Conservation (phyloP, 2,329 filamentous ascomycete species). For the Neoarthrinium moseri region DNA sequence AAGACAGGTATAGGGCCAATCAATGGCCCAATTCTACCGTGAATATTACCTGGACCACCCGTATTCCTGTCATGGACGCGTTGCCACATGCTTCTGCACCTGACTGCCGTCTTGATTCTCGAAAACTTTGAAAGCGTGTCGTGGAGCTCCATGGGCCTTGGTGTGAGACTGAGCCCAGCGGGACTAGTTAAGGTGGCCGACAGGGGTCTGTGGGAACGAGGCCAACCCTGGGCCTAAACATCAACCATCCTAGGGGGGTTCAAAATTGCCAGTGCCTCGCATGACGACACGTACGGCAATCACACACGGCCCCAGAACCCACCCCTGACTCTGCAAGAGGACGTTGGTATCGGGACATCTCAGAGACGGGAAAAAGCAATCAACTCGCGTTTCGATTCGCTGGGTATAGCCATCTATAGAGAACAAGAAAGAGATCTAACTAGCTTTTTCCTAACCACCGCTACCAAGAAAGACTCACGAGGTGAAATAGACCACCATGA, state of each 20-base stretch:
- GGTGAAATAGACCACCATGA: conserved; percentile 86
- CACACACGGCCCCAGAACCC: no score
- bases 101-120: background rate
- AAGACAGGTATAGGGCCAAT: no score
- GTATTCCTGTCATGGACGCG: no score
- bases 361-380: background rate
- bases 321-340: no score
- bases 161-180: conserved; percentile 7
- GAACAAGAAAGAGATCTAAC: background rate
- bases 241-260: background rate
- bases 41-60: no score
- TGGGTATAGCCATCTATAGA: conserved; percentile 14
- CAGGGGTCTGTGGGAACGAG: conserved; percentile 4
- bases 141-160: background rate
- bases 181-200: background rate
- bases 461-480: conserved; percentile 38
- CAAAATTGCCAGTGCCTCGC: no score
- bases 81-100: no score
- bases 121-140: background rate
- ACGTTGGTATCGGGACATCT: no score
- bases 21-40: no score
- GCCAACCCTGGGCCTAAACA: conserved; percentile 4
- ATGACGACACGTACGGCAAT: background rate
- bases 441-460: conserved; percentile 6
- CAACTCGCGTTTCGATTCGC: background rate